Conservation (phyloP, 345 rosid genomes). For the Aquilaria malaccensis region DNA sequence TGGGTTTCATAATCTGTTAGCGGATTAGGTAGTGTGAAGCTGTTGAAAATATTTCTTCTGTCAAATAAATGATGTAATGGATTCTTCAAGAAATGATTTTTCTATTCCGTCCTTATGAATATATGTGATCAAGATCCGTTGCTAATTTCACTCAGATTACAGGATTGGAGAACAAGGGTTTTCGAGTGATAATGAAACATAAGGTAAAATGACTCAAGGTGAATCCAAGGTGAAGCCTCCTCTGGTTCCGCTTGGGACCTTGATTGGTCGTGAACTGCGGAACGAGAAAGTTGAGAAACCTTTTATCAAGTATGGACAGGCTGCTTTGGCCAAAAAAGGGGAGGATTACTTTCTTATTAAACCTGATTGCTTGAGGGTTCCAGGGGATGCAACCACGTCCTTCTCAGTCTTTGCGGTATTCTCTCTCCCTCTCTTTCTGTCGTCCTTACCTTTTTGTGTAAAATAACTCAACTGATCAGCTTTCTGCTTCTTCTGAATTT, state of each 20-base stretch:
- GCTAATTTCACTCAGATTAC: constrained; percentile 5
- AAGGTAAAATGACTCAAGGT: constrained; percentile 59
- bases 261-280: constrained; percentile 92
- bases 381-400: constrained; percentile 66
- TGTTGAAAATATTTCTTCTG: too few relatives aligned
- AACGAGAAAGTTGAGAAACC: constrained; percentile 82
- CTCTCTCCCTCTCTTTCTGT: background rate
- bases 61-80: too few relatives aligned
- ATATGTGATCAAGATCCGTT: background rate
- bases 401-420: constrained; percentile 97
- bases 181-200: constrained; percentile 42
- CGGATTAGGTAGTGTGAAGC: too few relatives aligned
- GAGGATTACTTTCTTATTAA: constrained; percentile 91
- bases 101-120: too few relatives aligned
- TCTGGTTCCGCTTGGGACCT: constrained; percentile 84
- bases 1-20: too few relatives aligned
- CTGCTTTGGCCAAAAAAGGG: constrained; percentile 95
- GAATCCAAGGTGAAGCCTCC: constrained; percentile 63
- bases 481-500: background rate
- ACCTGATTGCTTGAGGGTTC: constrained; percentile 70
- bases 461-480: too few relatives aligned
- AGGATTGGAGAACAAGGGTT: constrained; percentile 4
- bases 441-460: too few relatives aligned
- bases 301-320: constrained; percentile 86
- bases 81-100: too few relatives aligned